Base-by-base conservation (phyloP, 331 rosid genomes). In the Acacia concinna region DNA sequence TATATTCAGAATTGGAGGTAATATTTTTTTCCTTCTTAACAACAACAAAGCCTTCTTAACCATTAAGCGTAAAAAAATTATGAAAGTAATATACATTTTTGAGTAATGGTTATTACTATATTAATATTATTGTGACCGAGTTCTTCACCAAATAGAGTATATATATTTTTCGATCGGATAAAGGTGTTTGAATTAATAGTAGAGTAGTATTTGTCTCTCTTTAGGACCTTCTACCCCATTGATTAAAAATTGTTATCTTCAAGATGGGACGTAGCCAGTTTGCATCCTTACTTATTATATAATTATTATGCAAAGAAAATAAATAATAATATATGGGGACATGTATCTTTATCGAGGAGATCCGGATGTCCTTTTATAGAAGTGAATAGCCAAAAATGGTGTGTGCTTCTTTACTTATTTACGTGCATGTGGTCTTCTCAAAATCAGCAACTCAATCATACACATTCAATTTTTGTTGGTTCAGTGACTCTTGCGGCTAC, bases 201-300 rank as follows among this genome's bases (percentile, higher is more conserved):
- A 8, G 11, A 11, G 49, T 38, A 8, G 11, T 4, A 37, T 4
- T 67, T 12, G 21, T 64, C 15, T 18, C 32, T 32, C 70, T 37
- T 67, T 32, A 65, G 28, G 71, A n/a, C 27, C 51, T 38, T 67
- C 32, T 21, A 5, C 41, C 49, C 31, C 0, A 38, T 21, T 38
- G n/a, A 68, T 38, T 68, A 21, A 68, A 68, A 68, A 68, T 40
- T 68, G 30, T 68, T 40, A 68, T 68, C 73, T 68, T 40, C 34
- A 38, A 12, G 14, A 67, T 38, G 73, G 51, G 73, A 31, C 21
- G 8, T 46, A 15, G 47, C 52, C 30, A 40, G 52, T 41, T 69
- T 69, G 49, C 37, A 43, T 25, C 74, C 46, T 41, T 6, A 23
- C 52, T 21, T 14, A 68, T 68, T 41, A 23, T 0, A 3, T 11